Evolutionary conservation across 306 rosid genomes (phyloP).

Genomic region (Phaseolus lunatus): DNA sequence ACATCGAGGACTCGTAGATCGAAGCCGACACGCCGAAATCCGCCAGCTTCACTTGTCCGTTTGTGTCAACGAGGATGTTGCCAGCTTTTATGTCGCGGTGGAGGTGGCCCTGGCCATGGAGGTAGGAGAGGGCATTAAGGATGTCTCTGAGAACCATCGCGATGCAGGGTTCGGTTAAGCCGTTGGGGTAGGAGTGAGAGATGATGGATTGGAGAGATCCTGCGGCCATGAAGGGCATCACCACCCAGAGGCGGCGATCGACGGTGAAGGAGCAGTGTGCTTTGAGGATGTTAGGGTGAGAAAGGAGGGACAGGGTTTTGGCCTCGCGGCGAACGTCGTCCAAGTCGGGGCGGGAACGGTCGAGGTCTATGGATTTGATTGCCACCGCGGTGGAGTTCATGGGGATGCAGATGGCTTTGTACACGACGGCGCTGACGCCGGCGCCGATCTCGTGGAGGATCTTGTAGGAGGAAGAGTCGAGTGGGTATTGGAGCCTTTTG

Average conservation of each 20-base stretch:
- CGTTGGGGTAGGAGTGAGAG: constrained; percentile 56
- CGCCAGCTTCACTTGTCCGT: constrained; percentile 57
- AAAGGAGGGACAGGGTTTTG: constrained; percentile 57
- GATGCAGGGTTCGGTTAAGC: constrained; percentile 61
- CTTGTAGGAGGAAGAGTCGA: constrained; percentile 52
- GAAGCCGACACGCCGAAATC: constrained; percentile 72
- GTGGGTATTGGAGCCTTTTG: constrained; percentile 57
- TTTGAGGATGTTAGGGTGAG: constrained; percentile 67
- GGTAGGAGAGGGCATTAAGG: constrained; percentile 62
- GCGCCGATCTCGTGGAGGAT: constrained; percentile 59
- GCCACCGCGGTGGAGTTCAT: constrained; percentile 61
- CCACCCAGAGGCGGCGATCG: constrained; percentile 66
- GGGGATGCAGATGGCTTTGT: constrained; percentile 68
- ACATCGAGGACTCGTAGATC: constrained; percentile 51
- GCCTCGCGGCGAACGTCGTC: constrained; percentile 60
- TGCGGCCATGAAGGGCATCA: constrained; percentile 74
- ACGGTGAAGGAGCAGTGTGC: constrained; percentile 73
- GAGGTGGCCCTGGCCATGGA: constrained; percentile 72
- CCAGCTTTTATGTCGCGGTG: constrained; percentile 74
- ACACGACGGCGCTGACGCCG: constrained; percentile 62
- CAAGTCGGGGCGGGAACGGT: constrained; percentile 51
- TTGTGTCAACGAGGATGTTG: constrained; percentile 65
- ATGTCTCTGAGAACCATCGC: constrained; percentile 60
- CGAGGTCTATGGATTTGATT: constrained; percentile 71
- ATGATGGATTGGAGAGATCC: constrained; percentile 71